Base-by-base conservation (phyloP, 768 basidiomycete species). In the Leccinum sublutescens region DNA sequence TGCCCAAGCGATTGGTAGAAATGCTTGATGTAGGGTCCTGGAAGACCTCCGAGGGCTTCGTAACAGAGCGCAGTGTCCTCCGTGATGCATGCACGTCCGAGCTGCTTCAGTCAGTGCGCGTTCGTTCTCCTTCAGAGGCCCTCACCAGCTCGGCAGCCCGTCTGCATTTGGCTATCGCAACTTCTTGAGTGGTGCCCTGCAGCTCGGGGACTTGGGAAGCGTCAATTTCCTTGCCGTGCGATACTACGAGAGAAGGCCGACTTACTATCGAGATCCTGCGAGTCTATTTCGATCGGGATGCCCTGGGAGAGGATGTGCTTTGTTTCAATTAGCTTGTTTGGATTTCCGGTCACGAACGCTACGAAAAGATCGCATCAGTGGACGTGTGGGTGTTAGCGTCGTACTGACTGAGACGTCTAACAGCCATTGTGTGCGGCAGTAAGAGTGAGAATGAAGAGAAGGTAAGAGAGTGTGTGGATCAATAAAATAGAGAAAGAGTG, bases 31-130 rank as follows among this genome's bases (percentile, higher is more conserved):
- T 96, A 99, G 0, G 96, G 96, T 0, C 97, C 97, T 2, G 97
- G 97, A 4, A 99, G 82, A 0, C 94, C 96, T n/a, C 87, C 84
- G 14, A 98, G 78, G 0, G 97, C 95, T 61, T 87, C 84, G 68
- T 93, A 98, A 64, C 89, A 92, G 6, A 99, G 82, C 0, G 97
- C 94, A 0, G 97, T 99, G 71, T 99, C 97, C 76, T 99, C 93
- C 0, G 92, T 94, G 66, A 86, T 85, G 63, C 83, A 85, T 8
- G 86, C 79, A 0, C 80, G 79, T 33, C 80, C 78, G 10, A 86
- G 66, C 76, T 80, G 45, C 27, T 9, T 19, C 43, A n/a, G 45
- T 66, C 5, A 64, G 53, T 8, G 27, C 25, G 52, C 29, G n/a
- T 48, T 33, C 27, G 50, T 23, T 38, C 0, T 17, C 7, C 14